Evolutionary conservation across 345 rosid genomes (phyloP).

Genomic region (Zanthoxylum bungeanum): DNA sequence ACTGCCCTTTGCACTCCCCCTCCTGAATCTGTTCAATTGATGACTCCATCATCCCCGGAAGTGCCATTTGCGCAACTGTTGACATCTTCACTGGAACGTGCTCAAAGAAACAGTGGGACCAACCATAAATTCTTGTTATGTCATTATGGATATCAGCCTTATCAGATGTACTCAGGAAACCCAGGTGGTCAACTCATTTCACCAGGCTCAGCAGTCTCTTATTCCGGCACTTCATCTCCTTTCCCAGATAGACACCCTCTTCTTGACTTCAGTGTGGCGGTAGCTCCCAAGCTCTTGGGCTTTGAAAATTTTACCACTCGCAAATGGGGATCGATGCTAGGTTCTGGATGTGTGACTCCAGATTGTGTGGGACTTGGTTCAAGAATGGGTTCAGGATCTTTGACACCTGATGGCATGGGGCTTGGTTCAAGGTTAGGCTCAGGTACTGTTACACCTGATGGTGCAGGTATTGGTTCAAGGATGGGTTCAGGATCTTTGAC

Average conservation of each 20-base stretch:
- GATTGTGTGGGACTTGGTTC: slow-evolving; percentile 55
- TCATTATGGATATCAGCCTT: slow-evolving; percentile 63
- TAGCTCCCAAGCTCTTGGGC: slow-evolving; percentile 61
- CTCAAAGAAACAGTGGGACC: slow-evolving; percentile 58
- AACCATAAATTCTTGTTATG: slow-evolving; percentile 61
- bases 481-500: slow-evolving; percentile 71
- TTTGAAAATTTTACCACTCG: slow-evolving; percentile 64
- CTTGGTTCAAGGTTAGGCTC: slow-evolving; percentile 73
- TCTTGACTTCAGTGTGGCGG: slow-evolving; percentile 57
- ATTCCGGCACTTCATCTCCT: slow-evolving; percentile 89
- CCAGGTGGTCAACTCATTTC: slow-evolving; percentile 80
- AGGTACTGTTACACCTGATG: slow-evolving; percentile 76
- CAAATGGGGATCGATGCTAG: slow-evolving; percentile 88
- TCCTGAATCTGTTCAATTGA: slow-evolving; percentile 71
- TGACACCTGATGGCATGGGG: slow-evolving; percentile 77
- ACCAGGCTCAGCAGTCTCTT: slow-evolving; percentile 72
- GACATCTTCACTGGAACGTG: slow-evolving; percentile 82
- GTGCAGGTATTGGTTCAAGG: slow-evolving; percentile 54
- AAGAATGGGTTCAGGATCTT: slow-evolving; percentile 59
- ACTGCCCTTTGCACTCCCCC: slow-evolving; percentile 96
- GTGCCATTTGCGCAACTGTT: slow-evolving; percentile 91
- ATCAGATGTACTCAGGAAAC: slow-evolving; percentile 71
- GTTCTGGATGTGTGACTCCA: slow-evolving; percentile 83
- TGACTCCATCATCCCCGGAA: slow-evolving; percentile 95
- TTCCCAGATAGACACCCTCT: slow-evolving; percentile 64